These are phyloP conservation scores for Arctium minus DNA, from an alignment of 129 eudicot genomes.

Conservation along the genomic window DNA sequence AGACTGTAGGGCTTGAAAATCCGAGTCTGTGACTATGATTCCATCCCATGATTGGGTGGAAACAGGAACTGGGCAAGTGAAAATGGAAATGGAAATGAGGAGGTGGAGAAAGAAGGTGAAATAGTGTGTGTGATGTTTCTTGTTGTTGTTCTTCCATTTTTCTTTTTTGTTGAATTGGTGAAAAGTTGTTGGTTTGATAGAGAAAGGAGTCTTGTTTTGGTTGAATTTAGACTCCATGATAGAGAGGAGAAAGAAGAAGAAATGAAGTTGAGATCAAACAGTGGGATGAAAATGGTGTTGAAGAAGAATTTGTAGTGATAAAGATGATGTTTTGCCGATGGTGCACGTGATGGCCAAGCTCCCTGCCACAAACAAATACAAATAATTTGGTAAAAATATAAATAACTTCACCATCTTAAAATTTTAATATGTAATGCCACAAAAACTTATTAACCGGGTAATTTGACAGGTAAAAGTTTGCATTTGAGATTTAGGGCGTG, in stretches of 20 bases:
- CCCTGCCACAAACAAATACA: neutral
- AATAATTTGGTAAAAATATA: neutral
- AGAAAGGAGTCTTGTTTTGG: conserved; percentile 13
- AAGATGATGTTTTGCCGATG: conserved; percentile 16
- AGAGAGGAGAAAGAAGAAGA: neutral
- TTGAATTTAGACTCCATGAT: conserved; percentile 18
- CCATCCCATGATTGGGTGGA: conserved; percentile 32
- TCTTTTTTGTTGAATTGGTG: neutral
- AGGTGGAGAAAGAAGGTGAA: conserved; percentile 14
- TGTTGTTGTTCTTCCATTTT: neutral
- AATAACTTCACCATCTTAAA: neutral
- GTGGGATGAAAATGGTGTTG: conserved; percentile 9
- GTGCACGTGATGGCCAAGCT: conserved; percentile 28
- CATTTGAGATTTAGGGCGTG: too few relatives aligned
- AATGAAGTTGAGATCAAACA: conserved; percentile 9
- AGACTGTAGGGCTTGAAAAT: conserved; percentile 57
- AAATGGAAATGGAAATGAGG: neutral
- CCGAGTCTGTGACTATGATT: conserved; percentile 42
- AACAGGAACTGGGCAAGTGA: conserved; percentile 9
- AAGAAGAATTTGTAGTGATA: conserved; percentile 27
- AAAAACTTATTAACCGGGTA: neutral
- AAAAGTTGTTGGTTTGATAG: conserved; percentile 13
- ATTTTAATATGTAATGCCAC: neutral
- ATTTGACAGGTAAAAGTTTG: neutral
- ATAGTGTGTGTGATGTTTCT: neutral